These are phyloP conservation scores for Schizosaccharomyces japonicus DNA, from an alignment of 805 yeast species.

Conservation along the genomic window DNA sequence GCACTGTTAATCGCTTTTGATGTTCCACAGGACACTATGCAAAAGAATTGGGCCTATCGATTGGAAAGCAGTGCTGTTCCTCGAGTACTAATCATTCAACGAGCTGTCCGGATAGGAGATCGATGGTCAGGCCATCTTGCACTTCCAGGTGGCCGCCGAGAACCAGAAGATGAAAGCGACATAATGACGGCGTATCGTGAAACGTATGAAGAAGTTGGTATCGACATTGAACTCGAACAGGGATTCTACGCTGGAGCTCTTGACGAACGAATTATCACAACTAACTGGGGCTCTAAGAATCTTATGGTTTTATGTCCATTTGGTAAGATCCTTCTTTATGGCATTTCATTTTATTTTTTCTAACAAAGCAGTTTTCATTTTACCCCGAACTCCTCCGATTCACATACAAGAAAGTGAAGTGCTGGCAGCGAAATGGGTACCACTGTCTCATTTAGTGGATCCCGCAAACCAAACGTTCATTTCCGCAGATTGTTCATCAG, in stretches of 20 bases:
- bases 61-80: slow-evolving; percentile 7
- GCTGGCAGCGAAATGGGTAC: slow-evolving; percentile 19
- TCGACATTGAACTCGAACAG: slow-evolving; percentile 13
- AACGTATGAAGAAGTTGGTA: slow-evolving; percentile 19
- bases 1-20: not conserved
- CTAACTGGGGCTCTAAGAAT: slow-evolving; percentile 3
- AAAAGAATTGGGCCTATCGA: not conserved
- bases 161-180: slow-evolving; percentile 16
- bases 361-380: not conserved
- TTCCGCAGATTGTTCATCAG: not conserved
- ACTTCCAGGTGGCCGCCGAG: slow-evolving; percentile 21
- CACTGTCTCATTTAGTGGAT: slow-evolving; percentile 12
- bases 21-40: not conserved
- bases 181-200: slow-evolving; percentile 18
- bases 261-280: slow-evolving; percentile 13
- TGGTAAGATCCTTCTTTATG: slow-evolving; percentile 7
- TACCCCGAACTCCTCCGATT: slow-evolving; percentile 10
- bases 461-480: not conserved
- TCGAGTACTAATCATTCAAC: slow-evolving; percentile 18
- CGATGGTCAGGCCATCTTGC: slow-evolving; percentile 22
- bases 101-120: slow-evolving; percentile 17
- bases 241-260: slow-evolving; percentile 16
- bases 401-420: slow-evolving; percentile 17
- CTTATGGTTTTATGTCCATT: slow-evolving; percentile 18
- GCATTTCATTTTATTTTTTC: not conserved